Evolutionary conservation across 2,329 filamentous ascomycete species (phyloP).

Genomic region (Alternaria sp.): DNA sequence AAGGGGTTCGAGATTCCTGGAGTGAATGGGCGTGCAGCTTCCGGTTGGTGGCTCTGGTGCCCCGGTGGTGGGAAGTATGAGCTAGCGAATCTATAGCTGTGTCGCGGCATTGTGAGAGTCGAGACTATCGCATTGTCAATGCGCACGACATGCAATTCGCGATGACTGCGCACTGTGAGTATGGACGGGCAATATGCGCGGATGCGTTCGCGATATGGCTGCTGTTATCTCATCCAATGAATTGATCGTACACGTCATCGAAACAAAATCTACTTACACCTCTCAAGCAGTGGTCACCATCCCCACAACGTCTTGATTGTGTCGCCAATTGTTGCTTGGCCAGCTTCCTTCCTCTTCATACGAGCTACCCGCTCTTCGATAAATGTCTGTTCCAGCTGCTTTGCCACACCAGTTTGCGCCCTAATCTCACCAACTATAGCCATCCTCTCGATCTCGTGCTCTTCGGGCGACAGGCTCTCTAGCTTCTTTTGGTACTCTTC

Average conservation of each 20-base stretch:
- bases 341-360: conserved; percentile 44
- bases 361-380: conserved; percentile 44
- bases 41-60: background rate
- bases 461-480: conserved; percentile 33
- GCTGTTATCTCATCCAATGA: background rate
- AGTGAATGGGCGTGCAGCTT: background rate
- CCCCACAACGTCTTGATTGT: conserved; percentile 48
- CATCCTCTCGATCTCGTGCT: conserved; percentile 44
- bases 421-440: conserved; percentile 44
- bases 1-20: background rate
- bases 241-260: conserved; percentile 12
- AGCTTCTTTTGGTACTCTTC: conserved; percentile 44
- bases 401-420: conserved; percentile 38
- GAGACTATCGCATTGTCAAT: background rate
- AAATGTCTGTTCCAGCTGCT: conserved; percentile 42
- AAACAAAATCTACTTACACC: background rate
- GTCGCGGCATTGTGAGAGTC: background rate
- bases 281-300: conserved; percentile 32
- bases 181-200: background rate
- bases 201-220: background rate
- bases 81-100: background rate
- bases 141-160: background rate
- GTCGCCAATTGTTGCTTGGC: conserved; percentile 47
- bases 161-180: background rate
- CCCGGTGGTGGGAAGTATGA: background rate